Evolutionary conservation across 345 rosid species (phyloP).

Genomic region (Moricandia moricandioides): DNA sequence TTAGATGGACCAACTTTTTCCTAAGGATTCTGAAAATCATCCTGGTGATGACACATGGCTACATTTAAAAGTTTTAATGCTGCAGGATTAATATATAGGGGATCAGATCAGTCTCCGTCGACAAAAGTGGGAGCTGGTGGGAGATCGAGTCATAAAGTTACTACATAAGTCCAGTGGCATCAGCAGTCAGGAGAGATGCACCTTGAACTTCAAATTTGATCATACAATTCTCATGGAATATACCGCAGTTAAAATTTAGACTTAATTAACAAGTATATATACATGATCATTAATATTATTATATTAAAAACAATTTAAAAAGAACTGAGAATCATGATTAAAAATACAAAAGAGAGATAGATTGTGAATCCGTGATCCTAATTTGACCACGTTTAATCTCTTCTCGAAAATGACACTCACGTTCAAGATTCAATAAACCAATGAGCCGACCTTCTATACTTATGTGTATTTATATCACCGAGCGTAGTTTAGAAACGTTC

Average conservation of each 20-base stretch:
- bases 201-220: conserved; percentile 15
- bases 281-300: not conserved
- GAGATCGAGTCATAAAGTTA: conserved; percentile 34
- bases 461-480: not conserved
- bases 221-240: conserved; percentile 8
- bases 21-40: no score
- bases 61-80: no score
- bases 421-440: conserved; percentile 13
- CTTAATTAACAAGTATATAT: not conserved
- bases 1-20: no score
- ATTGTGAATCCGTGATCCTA: conserved; percentile 13
- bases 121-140: conserved; percentile 26
- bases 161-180: conserved; percentile 20
- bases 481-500: not conserved
- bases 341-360: not conserved
- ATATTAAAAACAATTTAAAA: not conserved
- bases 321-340: not conserved
- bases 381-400: conserved; percentile 17
- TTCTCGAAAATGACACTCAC: conserved; percentile 26
- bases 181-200: conserved; percentile 21
- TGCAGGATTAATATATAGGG: no score
- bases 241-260: not conserved
- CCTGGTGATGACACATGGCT: no score
- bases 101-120: conserved; percentile 7
- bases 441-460: not conserved